Evolutionary conservation across 352 stramenopile genomes (phyloP).

Genomic region (Phytophthora citricola): DNA sequence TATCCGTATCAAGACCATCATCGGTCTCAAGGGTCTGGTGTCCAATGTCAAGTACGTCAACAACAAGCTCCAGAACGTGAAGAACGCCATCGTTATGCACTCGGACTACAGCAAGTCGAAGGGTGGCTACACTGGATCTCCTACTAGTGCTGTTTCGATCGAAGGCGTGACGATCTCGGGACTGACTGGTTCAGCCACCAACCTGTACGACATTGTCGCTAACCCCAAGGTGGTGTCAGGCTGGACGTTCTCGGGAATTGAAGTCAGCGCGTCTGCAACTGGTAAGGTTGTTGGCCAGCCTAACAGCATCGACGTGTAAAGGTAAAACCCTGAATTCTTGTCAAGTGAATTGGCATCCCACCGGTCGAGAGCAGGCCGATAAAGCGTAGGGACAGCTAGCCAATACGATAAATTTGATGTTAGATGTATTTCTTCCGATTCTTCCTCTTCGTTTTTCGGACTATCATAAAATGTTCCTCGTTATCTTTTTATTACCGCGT

Average conservation of each 20-base stretch:
- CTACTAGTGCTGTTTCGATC: slow-evolving; percentile 11
- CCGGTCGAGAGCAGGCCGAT: too few relatives aligned
- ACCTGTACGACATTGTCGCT: slow-evolving; percentile 42
- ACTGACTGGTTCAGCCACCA: slow-evolving; percentile 34
- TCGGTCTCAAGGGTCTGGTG: slow-evolving; percentile 21
- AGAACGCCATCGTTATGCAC: slow-evolving; percentile 24
- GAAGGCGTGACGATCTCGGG: slow-evolving; percentile 23
- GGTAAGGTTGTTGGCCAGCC: slow-evolving; percentile 25
- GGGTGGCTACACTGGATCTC: slow-evolving; percentile 28
- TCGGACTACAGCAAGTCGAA: slow-evolving; percentile 46
- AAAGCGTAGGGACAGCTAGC: neutral
- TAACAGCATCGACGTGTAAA: slow-evolving; percentile 15
- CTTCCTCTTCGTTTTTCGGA: too few relatives aligned
- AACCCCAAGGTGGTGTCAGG: slow-evolving; percentile 29
- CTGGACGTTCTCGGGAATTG: slow-evolving; percentile 1
- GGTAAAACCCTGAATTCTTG: too few relatives aligned
- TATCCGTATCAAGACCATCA: slow-evolving; percentile 34
- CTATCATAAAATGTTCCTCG: too few relatives aligned
- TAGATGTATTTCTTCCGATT: neutral
- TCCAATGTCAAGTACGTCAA: slow-evolving; percentile 14
- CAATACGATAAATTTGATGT: slow-evolving; percentile 11
- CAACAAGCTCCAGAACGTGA: slow-evolving; percentile 28
- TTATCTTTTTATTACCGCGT: too few relatives aligned
- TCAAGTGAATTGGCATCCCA: slow-evolving; percentile 1
- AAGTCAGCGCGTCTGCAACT: slow-evolving; percentile 4